Evolutionary conservation across 2,329 filamentous ascomycete species (phyloP).

Genomic region (Xylaria sp.): DNA sequence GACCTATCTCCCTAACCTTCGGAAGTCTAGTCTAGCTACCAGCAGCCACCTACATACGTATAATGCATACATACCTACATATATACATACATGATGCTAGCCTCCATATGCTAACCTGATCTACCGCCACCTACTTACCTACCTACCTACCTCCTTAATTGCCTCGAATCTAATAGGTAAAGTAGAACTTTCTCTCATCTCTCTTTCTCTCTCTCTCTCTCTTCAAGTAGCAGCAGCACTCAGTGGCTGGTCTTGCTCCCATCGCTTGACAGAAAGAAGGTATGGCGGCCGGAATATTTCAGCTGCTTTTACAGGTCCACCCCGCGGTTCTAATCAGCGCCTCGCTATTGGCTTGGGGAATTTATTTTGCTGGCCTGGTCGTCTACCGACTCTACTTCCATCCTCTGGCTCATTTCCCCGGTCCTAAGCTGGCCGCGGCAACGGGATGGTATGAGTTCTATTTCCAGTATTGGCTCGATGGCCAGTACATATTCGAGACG

Average conservation of each 20-base stretch:
- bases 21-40: background rate
- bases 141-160: no score
- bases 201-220: background rate
- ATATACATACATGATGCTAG: no score
- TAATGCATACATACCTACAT: background rate
- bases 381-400: constrained; percentile 42
- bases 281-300: constrained; percentile 17
- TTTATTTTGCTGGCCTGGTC: constrained; percentile 34
- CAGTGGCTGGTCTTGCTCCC: background rate
- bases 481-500: constrained; percentile 48
- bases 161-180: background rate
- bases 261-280: background rate
- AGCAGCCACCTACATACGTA: background rate
- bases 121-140: no score
- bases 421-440: constrained; percentile 41
- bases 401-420: constrained; percentile 45
- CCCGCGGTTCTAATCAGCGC: constrained; percentile 38
- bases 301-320: constrained; percentile 38
- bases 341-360: constrained; percentile 19
- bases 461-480: constrained; percentile 41
- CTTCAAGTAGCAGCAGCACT: background rate
- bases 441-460: constrained; percentile 43
- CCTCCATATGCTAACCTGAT: no score
- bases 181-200: background rate
- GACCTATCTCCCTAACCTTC: background rate